Evolutionary conservation across 441 rosid genomes (phyloP).

Genomic region (Cnidoscolus chayamansa): DNA sequence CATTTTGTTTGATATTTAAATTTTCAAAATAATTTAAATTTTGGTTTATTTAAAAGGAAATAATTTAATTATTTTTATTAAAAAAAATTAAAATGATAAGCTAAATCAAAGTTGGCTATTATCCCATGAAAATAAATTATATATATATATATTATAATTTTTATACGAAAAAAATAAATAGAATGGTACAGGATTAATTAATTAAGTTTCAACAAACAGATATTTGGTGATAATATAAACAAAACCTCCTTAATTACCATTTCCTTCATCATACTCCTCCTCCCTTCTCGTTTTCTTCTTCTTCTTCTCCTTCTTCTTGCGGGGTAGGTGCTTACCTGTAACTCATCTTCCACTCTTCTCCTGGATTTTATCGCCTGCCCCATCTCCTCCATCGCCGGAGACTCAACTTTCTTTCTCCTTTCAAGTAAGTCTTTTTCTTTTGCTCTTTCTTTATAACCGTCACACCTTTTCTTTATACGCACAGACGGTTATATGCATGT

Average conservation of each 20-base stretch:
- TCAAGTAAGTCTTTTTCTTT: constrained; percentile 8
- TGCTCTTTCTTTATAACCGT: constrained; percentile 15
- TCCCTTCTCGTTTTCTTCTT: not conserved
- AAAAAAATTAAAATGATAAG: too few species aligned
- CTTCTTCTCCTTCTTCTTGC: not conserved
- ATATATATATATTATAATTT: too few species aligned
- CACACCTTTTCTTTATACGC: not conserved
- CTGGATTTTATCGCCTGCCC: constrained; percentile 45
- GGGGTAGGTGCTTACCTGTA: constrained; percentile 33
- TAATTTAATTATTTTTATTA: too few species aligned
- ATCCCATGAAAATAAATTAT: too few species aligned
- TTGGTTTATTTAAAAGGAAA: too few species aligned
- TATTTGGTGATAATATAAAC: too few species aligned
- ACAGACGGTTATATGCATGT: constrained; percentile 22
- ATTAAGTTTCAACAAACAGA: too few species aligned
- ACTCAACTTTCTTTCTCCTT: not conserved
- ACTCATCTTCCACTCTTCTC: constrained; percentile 27
- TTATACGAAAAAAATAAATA: too few species aligned
- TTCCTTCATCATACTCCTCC: constrained; percentile 14
- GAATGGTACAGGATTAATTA: not conserved
- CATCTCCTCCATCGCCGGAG: constrained; percentile 12
- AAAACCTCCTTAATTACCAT: not conserved
- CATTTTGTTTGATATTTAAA: too few species aligned
- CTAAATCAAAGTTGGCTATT: too few species aligned
- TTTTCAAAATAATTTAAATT: too few species aligned